Percentiles rank a stretch among this genome's conserved stretches.
These are phyloP conservation scores for Sarocladium oryzae DNA, from an alignment of 2,329 filamentous ascomycete species.

Conservation along the genomic window DNA sequence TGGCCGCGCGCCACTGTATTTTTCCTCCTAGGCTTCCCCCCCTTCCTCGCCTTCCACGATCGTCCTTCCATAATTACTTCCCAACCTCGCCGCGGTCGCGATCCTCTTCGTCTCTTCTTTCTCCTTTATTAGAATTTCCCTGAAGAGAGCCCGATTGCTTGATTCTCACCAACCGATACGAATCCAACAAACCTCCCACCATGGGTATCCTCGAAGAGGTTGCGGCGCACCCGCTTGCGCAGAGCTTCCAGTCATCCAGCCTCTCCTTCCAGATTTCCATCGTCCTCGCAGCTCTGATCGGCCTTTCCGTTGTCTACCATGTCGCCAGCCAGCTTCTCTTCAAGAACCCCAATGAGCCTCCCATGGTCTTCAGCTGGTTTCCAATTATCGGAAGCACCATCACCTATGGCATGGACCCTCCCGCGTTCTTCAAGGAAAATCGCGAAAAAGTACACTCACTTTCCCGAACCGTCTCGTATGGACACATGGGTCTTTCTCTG, in stretches of 20 bases:
- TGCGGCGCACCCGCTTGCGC: constrained; percentile 40
- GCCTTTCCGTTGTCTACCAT: constrained; percentile 64
- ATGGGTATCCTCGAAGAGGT: constrained; percentile 54
- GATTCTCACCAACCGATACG: too few species aligned
- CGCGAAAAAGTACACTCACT: constrained; percentile 61
- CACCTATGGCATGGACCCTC: constrained; percentile 91
- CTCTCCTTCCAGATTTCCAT: constrained; percentile 41
- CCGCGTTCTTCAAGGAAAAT: constrained; percentile 72
- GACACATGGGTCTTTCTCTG: not conserved
- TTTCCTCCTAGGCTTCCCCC: not conserved
- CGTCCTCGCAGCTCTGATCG: constrained; percentile 36
- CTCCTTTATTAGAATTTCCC: too few species aligned
- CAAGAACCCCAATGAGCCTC: constrained; percentile 75
- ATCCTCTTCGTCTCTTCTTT: not conserved
- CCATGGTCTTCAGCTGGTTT: constrained; percentile 74
- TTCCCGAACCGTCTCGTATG: not conserved
- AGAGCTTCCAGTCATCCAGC: constrained; percentile 43
- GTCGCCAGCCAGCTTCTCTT: constrained; percentile 73
- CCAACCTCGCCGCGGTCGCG: constrained; percentile 3
- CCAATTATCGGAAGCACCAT: constrained; percentile 85
- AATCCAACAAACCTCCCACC: too few species aligned
- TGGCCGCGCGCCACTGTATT: constrained; percentile 4
- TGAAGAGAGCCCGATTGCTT: too few species aligned
- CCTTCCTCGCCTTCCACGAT: not conserved
- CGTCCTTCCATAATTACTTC: constrained; percentile 4